Evolutionary conservation across 805 yeast species (phyloP).

Genomic region (Starmerella tilneyi): DNA sequence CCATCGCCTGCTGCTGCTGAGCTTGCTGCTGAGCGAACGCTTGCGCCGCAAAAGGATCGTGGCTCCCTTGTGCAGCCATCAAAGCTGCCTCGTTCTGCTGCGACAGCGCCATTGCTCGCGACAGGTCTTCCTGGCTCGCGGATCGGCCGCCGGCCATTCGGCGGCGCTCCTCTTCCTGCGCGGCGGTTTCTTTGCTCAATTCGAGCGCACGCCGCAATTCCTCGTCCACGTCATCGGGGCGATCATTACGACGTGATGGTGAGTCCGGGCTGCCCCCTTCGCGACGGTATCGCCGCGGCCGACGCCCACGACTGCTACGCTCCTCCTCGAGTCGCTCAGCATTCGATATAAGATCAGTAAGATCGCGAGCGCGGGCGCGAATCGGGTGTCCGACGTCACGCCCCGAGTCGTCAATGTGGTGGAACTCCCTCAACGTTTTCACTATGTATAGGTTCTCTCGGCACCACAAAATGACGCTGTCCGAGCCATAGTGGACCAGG

Average conservation of each 20-base stretch:
- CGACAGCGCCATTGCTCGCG: conserved; percentile 58
- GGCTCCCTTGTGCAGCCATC: conserved; percentile 35
- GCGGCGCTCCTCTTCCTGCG: conserved; percentile 58
- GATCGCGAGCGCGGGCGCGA: conserved; percentile 81
- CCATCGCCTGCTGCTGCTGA: conserved; percentile 12
- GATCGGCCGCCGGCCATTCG: conserved; percentile 28
- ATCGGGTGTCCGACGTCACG: conserved; percentile 80
- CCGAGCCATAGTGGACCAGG: conserved; percentile 74
- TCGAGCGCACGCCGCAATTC: conserved; percentile 74
- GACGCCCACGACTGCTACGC: conserved; percentile 34
- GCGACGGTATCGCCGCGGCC: conserved; percentile 13
- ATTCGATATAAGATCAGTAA: conserved; percentile 68
- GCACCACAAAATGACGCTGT: conserved; percentile 84
- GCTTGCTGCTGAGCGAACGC: conserved; percentile 10
- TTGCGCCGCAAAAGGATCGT: conserved; percentile 8
- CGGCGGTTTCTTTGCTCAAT: conserved; percentile 64
- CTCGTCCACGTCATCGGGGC: conserved; percentile 44
- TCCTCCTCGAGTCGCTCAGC: conserved; percentile 70
- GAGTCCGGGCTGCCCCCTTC: conserved; percentile 27
- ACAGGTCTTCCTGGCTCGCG: conserved; percentile 42
- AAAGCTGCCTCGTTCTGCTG: conserved; percentile 48
- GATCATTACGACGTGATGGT: conserved; percentile 28
- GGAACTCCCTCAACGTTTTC: conserved; percentile 84
- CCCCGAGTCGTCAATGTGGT: conserved; percentile 64
- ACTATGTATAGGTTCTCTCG: conserved; percentile 78